Conservation (phyloP, 306 rosid genomes). For the Glycyrrhiza uralensis region DNA sequence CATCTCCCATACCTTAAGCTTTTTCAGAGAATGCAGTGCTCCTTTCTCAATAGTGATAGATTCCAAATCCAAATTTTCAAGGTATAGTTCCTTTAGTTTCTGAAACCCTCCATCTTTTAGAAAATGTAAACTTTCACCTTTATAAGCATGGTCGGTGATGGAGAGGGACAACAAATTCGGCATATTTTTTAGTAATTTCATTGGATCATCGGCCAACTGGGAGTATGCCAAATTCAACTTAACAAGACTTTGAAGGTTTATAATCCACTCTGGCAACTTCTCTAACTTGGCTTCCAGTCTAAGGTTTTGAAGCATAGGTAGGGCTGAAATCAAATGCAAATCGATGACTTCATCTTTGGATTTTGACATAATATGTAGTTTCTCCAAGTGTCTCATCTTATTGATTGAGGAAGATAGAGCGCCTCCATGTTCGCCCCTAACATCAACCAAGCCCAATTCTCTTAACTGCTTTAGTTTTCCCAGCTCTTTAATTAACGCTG, state of each 20-base stretch:
- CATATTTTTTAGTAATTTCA: background rate
- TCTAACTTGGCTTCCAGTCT: background rate
- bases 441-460: background rate
- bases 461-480: background rate
- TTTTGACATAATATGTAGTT: background rate
- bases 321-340: background rate
- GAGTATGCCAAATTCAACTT: background rate
- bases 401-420: background rate
- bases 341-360: background rate
- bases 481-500: background rate
- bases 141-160: accelerated
- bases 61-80: background rate
- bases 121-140: background rate
- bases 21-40: background rate
- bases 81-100: background rate
- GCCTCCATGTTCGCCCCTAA: background rate
- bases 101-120: background rate
- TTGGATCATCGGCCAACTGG: background rate
- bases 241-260: background rate
- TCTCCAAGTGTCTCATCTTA: background rate
- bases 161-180: background rate
- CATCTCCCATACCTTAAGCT: background rate
- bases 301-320: background rate
- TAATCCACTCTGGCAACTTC: background rate
- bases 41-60: background rate